Evolutionary conservation across 2,329 filamentous ascomycete genomes (phyloP).

Genomic region (Lizonia empirigonia): DNA sequence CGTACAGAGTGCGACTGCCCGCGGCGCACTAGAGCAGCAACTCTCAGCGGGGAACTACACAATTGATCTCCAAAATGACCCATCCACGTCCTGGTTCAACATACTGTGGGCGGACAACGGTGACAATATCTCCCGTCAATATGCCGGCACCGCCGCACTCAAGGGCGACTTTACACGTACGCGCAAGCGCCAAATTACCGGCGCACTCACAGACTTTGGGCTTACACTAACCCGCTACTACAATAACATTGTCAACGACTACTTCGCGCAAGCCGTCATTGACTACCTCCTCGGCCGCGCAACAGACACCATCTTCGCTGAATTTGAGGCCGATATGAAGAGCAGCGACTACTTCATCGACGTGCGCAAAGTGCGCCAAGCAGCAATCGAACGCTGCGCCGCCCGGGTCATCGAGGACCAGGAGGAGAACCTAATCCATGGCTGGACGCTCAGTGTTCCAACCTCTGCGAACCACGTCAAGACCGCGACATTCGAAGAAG

Average conservation of each 20-base stretch:
- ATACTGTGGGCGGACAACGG: conserved; percentile 97
- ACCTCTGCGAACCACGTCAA: conserved; percentile 69
- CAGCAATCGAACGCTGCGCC: conserved; percentile 86
- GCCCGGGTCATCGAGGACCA: conserved; percentile 77
- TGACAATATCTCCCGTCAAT: conserved; percentile 93
- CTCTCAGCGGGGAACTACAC: conserved; percentile 76
- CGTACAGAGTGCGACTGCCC: conserved; percentile 87
- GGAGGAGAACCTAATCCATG: conserved; percentile 85
- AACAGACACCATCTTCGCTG: conserved; percentile 82
- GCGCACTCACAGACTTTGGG: conserved; percentile 88
- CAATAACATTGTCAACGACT: conserved; percentile 94
- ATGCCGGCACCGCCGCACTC: conserved; percentile 91
- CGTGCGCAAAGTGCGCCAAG: conserved; percentile 79
- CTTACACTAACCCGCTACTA: conserved; percentile 81
- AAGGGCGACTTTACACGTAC: conserved; percentile 97
- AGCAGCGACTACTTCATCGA: conserved; percentile 90
- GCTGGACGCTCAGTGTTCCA: conserved; percentile 87
- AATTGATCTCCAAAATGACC: conserved; percentile 75
- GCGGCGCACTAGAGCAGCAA: conserved; percentile 79
- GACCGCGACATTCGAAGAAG: conserved; percentile 80
- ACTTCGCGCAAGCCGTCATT: conserved; percentile 93
- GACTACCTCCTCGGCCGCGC: conserved; percentile 93
- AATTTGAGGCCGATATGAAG: conserved; percentile 94
- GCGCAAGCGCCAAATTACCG: conserved; percentile 85
- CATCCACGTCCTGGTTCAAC: conserved; percentile 91